Evolutionary conservation across 306 rosid genomes (phyloP).

Genomic region (Citrullus mucosospermus): DNA sequence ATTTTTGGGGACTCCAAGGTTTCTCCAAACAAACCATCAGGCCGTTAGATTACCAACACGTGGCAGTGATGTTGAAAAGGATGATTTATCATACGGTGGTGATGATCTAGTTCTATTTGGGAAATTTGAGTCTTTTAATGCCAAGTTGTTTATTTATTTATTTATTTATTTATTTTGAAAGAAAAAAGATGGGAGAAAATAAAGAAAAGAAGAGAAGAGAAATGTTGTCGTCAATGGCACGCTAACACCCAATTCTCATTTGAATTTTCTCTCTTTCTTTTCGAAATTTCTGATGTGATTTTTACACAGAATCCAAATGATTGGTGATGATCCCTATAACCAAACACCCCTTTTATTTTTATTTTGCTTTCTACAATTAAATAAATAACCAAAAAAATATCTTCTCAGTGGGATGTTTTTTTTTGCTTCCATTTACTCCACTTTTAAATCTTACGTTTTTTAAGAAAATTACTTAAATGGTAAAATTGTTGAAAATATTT

Average conservation of each 20-base stretch:
- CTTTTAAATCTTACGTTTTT: no score
- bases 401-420: no score
- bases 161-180: no score
- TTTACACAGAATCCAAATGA: not conserved
- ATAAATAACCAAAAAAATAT: no score
- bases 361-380: no score
- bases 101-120: not conserved
- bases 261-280: no score
- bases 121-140: not conserved
- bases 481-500: no score
- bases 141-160: not conserved
- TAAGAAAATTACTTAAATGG: no score
- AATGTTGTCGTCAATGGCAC: slow-evolving; percentile 2
- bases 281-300: not conserved
- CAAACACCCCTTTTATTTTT: not conserved
- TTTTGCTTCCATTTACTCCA: no score
- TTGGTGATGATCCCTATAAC: slow-evolving; percentile 6
- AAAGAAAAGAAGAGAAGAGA: not conserved
- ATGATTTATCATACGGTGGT: not conserved
- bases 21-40: not conserved
- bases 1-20: slow-evolving; percentile 1
- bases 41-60: not conserved
- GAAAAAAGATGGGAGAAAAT: not conserved
- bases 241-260: not conserved
- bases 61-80: not conserved